phyloP scores from a whole-genome alignment of 192 early-diverging fungal genomes.

The Backusella circina region DNA sequence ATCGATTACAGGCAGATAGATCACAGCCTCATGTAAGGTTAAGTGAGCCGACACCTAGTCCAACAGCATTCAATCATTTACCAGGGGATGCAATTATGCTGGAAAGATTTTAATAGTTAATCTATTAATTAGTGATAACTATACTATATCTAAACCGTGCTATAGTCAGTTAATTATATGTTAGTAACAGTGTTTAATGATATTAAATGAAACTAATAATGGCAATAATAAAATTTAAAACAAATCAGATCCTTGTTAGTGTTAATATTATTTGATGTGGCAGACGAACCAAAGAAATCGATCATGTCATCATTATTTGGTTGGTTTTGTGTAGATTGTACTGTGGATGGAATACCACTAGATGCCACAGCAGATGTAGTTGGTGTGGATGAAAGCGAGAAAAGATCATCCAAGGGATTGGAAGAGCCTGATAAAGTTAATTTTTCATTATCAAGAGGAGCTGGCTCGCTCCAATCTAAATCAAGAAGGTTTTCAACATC shows the following conservation, averaged over 20 bases:
- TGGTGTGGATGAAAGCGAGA: constrained; percentile 22
- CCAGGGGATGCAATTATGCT: constrained; percentile 19
- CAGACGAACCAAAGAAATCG: constrained; percentile 18
- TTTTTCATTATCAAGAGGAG: neutral
- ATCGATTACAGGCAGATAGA: neutral
- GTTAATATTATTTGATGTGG: neutral
- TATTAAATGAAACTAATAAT: too few relatives aligned
- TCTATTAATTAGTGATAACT: too few relatives aligned
- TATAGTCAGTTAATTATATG: too few relatives aligned
- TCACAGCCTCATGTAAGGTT: neutral
- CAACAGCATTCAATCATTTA: constrained; percentile 12
- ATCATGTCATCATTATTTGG: neutral
- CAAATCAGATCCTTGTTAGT: constrained; percentile 17
- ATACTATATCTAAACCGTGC: too few relatives aligned
- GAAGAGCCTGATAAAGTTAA: neutral
- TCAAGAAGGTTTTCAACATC: constrained; percentile 66
- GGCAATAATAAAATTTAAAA: constrained; percentile 17
- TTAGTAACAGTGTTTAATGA: neutral
- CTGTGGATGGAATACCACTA: constrained; percentile 17
- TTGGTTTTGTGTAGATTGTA: neutral
- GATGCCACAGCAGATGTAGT: constrained; percentile 31
- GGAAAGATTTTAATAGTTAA: constrained; percentile 22
- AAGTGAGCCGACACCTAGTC: neutral
- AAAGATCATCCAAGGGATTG: constrained; percentile 35
- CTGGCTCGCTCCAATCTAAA: constrained; percentile 61